These are phyloP conservation scores for Aspergillus intermedius DNA, from an alignment of 2,329 filamentous ascomycete genomes.

Conservation along the genomic window DNA sequence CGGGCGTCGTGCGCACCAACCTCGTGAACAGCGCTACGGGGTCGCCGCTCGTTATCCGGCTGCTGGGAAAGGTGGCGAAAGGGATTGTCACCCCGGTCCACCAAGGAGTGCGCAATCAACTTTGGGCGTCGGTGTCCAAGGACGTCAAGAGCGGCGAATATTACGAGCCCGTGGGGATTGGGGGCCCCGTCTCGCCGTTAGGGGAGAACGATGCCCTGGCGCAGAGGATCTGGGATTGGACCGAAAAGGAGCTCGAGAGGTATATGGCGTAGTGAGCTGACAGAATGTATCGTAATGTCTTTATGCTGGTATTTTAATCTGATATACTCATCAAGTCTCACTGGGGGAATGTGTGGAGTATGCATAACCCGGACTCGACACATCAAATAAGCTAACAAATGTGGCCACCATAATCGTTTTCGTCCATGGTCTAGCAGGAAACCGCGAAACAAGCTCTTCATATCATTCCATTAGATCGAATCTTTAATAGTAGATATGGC, in stretches of 20 bases:
- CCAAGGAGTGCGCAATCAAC: conserved; percentile 34
- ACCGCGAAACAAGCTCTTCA: too few relatives aligned
- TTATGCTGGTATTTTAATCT: neutral
- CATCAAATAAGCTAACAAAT: too few relatives aligned
- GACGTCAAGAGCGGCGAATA: conserved; percentile 5
- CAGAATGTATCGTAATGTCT: neutral
- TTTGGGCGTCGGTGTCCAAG: conserved; percentile 33
- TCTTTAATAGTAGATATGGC: neutral
- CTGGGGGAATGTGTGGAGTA: too few relatives aligned
- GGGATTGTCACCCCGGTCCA: conserved; percentile 10
- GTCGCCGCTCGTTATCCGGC: too few relatives aligned
- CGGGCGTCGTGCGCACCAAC: conserved; percentile 36
- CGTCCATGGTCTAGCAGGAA: too few relatives aligned
- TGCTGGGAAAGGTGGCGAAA: too few relatives aligned
- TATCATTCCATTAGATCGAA: too few relatives aligned
- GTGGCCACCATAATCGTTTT: too few relatives aligned
- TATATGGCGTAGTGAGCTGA: neutral
- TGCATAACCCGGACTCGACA: too few relatives aligned
- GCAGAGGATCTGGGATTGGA: conserved; percentile 11
- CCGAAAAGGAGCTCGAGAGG: conserved; percentile 6
- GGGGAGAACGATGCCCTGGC: conserved; percentile 6
- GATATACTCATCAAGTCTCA: too few relatives aligned
- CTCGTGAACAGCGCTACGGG: conserved; percentile 20
- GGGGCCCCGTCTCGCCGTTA: conserved; percentile 3
- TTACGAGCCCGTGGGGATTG: conserved; percentile 7